Evolutionary conservation across 352 stramenopile species (phyloP), one percentile per base, ranked within the genome.

Genomic region (Hyaloperonospora arabidopsidis): DNA sequence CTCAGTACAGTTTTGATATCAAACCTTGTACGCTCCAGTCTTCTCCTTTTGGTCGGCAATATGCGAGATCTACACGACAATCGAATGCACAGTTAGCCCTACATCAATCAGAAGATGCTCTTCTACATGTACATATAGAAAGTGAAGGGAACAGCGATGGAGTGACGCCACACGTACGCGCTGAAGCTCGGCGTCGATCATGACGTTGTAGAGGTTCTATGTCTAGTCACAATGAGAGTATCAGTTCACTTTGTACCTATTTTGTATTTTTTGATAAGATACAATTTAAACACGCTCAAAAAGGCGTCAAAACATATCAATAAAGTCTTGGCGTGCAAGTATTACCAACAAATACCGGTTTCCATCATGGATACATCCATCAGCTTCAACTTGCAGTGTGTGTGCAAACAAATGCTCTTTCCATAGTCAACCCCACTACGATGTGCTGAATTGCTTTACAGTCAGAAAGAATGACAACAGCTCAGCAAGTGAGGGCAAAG

Each of bases 11-110:
- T n/a, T n/a, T n/a, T 17, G 8, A 49, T 36, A 19, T 14, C 13
- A 21, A 23, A 76, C 76, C 76, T 93, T 93, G 73, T 93, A 93
- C 2, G 62, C 65, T 12, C 45, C 57, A 0, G 80, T 79, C 56
- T 90, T 90, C 48, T 88, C 76, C 60, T 90, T 90, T 46, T 89
- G 78, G 50, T 93, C 78, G 32, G 67, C 54, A 18, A 89, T 69
- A 38, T 65, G 69, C 23, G 70, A 68, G 45, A 90, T 87, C 83
- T 93, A 52, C 25, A 47, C 22, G 49, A 1, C 45, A 17, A 8
- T n/a, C 4, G 25, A 10, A 32, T 32, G 25, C 25, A 32, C 8
- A 41, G 44, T 25, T 11, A 50, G 28, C 12, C 18, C 54, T 23
- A 5, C n/a, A 21, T 28, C 21, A 36, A 38, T 38, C 28, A 40